These are phyloP conservation scores for Pythium pyrilobum DNA, from an alignment of 352 stramenopile genomes.

Conservation along the genomic window DNA sequence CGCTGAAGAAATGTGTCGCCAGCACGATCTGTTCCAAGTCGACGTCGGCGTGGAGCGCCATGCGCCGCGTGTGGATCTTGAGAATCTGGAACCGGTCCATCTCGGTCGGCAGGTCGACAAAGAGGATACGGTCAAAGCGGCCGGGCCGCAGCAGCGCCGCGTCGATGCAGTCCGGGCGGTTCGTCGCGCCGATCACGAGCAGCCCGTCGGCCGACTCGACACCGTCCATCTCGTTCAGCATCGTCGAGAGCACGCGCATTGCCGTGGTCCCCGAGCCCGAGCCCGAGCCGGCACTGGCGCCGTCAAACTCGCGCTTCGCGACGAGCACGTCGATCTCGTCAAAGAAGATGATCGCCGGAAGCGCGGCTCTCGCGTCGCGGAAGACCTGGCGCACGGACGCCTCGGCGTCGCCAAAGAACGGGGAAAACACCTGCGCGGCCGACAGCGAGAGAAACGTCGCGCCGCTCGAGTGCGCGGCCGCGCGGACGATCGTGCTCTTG, in stretches of 20 bases:
- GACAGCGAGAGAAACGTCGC: slow-evolving; percentile 86
- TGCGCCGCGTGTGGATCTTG: slow-evolving; percentile 61
- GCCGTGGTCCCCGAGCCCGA: slow-evolving; percentile 51
- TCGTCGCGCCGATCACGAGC: slow-evolving; percentile 97
- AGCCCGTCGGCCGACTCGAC: slow-evolving; percentile 93
- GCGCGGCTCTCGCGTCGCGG: slow-evolving; percentile 60
- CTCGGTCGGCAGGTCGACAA: slow-evolving; percentile 88
- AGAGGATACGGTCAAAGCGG: slow-evolving; percentile 94
- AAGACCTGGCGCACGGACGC: slow-evolving; percentile 77
- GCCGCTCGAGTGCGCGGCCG: slow-evolving; percentile 63
- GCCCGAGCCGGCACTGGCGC: slow-evolving; percentile 20
- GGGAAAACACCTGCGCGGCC: slow-evolving; percentile 84
- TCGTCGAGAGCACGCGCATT: slow-evolving; percentile 93
- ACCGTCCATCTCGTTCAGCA: slow-evolving; percentile 98
- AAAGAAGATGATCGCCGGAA: slow-evolving; percentile 91
- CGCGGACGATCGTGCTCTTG: slow-evolving; percentile 88
- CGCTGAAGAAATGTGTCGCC: slow-evolving; percentile 64
- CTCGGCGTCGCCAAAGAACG: slow-evolving; percentile 88
- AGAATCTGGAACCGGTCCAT: slow-evolving; percentile 62
- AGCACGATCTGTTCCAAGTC: slow-evolving; percentile 48
- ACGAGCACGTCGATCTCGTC: slow-evolving; percentile 88
- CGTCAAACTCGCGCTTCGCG: slow-evolving; percentile 69
- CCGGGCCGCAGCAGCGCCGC: slow-evolving; percentile 95
- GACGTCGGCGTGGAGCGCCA: slow-evolving; percentile 63
- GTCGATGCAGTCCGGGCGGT: slow-evolving; percentile 97